Percentiles rank a stretch among this genome's conserved stretches.
Evolutionary conservation across 495 filamentous ascomycete genomes (phyloP).

Genomic region (Entonaema liquescens): DNA sequence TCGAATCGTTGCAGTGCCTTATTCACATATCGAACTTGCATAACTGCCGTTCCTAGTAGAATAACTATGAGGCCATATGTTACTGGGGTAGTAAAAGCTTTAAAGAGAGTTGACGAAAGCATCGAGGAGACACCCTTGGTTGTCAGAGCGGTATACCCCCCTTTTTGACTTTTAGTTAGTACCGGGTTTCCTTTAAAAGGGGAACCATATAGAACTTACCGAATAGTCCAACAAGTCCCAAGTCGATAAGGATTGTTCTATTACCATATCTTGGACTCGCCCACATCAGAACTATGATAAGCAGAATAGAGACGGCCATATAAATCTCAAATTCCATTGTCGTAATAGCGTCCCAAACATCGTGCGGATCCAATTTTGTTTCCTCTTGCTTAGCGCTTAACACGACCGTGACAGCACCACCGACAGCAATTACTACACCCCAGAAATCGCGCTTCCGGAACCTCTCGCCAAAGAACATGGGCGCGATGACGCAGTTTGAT

Average conservation of each 20-base stretch:
- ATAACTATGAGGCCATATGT: slow-evolving; percentile 83
- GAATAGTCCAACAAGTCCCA: slow-evolving; percentile 91
- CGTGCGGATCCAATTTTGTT: slow-evolving; percentile 86
- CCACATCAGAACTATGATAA: slow-evolving; percentile 81
- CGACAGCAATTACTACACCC: slow-evolving; percentile 85
- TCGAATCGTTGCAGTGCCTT: slow-evolving; percentile 93
- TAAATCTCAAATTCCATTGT: slow-evolving; percentile 92
- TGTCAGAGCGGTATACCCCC: slow-evolving; percentile 92
- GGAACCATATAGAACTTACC: slow-evolving; percentile 62
- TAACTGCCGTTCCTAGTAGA: slow-evolving; percentile 82
- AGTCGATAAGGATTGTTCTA: slow-evolving; percentile 87
- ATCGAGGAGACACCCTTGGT: slow-evolving; percentile 97
- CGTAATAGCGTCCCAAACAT: slow-evolving; percentile 89
- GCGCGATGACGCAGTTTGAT: slow-evolving; percentile 96
- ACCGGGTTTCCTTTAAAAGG: neutral
- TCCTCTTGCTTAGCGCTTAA: slow-evolving; percentile 90
- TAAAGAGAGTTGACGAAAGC: slow-evolving; percentile 86
- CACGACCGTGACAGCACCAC: slow-evolving; percentile 91
- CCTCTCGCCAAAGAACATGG: slow-evolving; percentile 86
- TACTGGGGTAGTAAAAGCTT: slow-evolving; percentile 87
- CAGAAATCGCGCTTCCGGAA: slow-evolving; percentile 87
- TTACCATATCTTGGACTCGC: slow-evolving; percentile 82
- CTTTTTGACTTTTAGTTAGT: slow-evolving; percentile 57
- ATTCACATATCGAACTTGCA: slow-evolving; percentile 97
- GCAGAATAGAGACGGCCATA: slow-evolving; percentile 72